These are phyloP conservation scores for Xylariomycetidae sp. DNA, from an alignment of 2,329 filamentous ascomycete genomes.

Conservation along the genomic window DNA sequence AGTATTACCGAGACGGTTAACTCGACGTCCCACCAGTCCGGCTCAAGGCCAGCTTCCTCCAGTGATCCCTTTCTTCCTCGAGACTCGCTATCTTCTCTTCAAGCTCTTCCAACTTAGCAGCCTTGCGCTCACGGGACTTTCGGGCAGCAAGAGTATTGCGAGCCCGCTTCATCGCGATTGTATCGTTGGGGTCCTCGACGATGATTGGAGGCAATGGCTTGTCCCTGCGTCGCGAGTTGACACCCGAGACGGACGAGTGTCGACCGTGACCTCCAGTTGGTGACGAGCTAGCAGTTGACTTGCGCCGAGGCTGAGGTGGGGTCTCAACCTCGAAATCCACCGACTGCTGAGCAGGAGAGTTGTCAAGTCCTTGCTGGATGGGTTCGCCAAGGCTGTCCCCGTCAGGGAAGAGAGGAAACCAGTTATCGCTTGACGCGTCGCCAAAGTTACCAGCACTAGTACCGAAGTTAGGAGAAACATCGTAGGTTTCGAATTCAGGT, in stretches of 20 bases:
- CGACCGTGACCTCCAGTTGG: conserved; percentile 41
- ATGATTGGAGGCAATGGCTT: conserved; percentile 77
- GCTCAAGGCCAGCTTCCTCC: conserved; percentile 53
- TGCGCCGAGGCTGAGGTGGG: conserved; percentile 40
- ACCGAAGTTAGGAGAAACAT: conserved; percentile 74
- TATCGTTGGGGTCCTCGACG: conserved; percentile 68
- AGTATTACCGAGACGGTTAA: conserved; percentile 19
- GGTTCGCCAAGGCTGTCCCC: conserved; percentile 23
- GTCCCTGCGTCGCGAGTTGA: conserved; percentile 69
- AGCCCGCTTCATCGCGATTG: conserved; percentile 83
- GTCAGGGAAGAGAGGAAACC: conserved; percentile 71
- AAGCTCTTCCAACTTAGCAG: conserved; percentile 68
- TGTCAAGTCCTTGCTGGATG: conserved; percentile 22
- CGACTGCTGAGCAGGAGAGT: conserved; percentile 38
- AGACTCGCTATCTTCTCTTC: conserved; percentile 70
- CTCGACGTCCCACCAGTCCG: conserved; percentile 30
- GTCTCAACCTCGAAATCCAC: conserved; percentile 47
- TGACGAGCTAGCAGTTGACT: conserved; percentile 45
- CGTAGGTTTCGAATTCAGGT: conserved; percentile 68
- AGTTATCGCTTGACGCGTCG: conserved; percentile 44
- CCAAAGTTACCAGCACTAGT: conserved; percentile 40
- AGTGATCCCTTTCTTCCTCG: conserved; percentile 60
- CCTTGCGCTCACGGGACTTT: conserved; percentile 86
- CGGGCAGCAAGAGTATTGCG: conserved; percentile 91
- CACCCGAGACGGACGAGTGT: conserved; percentile 66